Evolutionary conservation across 208 protist genomes (phyloP).

Genomic region (Crithidia expoeki): DNA sequence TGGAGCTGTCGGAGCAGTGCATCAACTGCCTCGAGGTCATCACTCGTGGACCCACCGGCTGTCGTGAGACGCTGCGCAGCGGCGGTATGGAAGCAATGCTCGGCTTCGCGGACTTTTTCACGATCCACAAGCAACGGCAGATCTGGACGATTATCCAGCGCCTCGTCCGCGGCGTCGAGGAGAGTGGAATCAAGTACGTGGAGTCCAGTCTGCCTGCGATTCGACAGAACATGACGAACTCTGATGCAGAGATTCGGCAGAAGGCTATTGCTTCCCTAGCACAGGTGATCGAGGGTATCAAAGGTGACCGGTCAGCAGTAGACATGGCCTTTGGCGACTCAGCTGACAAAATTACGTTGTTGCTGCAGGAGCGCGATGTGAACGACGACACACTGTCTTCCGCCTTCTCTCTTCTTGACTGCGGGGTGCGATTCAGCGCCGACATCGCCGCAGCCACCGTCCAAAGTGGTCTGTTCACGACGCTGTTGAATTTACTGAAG

Average conservation of each 20-base stretch:
- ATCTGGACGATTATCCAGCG: constrained; percentile 79
- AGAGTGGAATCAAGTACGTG: constrained; percentile 55
- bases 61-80: constrained; percentile 54
- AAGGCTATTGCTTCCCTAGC: constrained; percentile 63
- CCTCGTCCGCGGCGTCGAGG: constrained; percentile 67
- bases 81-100: constrained; percentile 88
- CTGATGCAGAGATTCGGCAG: constrained; percentile 76
- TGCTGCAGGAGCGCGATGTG: constrained; percentile 41
- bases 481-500: constrained; percentile 34
- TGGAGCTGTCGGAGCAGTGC: constrained; percentile 96
- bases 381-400: constrained; percentile 58
- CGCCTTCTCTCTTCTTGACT: constrained; percentile 46
- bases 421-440: constrained; percentile 50
- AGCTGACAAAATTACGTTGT: constrained; percentile 33
- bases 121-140: constrained; percentile 85
- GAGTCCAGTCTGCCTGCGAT: constrained; percentile 71
- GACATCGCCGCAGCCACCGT: constrained; percentile 46
- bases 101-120: constrained; percentile 95
- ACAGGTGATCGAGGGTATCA: constrained; percentile 59
- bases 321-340: constrained; percentile 63
- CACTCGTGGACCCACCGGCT: constrained; percentile 44
- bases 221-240: constrained; percentile 56
- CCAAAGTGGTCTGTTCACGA: constrained; percentile 43
- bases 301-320: constrained; percentile 43
- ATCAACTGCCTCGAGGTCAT: constrained; percentile 93